Evolutionary conservation across 163 green algal genomes (phyloP).

Genomic region (Chlorella variabilis): DNA sequence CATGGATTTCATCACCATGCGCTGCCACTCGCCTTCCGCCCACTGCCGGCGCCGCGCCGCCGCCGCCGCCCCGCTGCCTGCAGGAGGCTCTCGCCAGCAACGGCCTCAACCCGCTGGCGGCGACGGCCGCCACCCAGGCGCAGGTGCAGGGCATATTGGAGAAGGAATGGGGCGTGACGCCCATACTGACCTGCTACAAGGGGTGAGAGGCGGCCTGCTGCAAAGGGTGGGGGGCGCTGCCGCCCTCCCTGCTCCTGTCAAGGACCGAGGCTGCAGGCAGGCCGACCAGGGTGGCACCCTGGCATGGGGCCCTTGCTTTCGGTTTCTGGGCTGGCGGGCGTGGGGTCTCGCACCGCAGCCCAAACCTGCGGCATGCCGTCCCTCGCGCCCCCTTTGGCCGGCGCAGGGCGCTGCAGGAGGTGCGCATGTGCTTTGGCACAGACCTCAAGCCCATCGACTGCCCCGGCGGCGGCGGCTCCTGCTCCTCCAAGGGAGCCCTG

Average conservation of each 20-base stretch:
- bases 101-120: conserved; percentile 1
- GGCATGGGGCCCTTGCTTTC: too few relatives aligned
- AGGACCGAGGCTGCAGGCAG: background rate
- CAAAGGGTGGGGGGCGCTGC: too few relatives aligned
- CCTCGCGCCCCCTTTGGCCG: too few relatives aligned
- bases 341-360: too few relatives aligned
- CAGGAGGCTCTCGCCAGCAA: background rate
- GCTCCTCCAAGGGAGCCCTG: background rate
- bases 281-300: too few relatives aligned
- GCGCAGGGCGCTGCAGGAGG: too few relatives aligned
- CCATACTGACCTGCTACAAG: background rate
- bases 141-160: conserved; percentile 9
- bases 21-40: too few relatives aligned
- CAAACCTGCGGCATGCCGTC: too few relatives aligned
- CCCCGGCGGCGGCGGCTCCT: background rate
- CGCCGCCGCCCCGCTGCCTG: too few relatives aligned
- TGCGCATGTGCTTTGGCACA: background rate
- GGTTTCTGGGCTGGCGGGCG: too few relatives aligned
- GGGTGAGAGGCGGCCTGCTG: conserved; percentile 5
- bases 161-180: conserved; percentile 9
- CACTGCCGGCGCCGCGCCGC: too few relatives aligned
- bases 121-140: background rate
- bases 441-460: conserved; percentile 23
- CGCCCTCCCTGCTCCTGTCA: background rate
- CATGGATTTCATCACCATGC: too few relatives aligned